Percentiles rank a stretch among this genome's conserved stretches.
Conservation (phyloP, 441 rosid species). For the Pelargonium australe region DNA sequence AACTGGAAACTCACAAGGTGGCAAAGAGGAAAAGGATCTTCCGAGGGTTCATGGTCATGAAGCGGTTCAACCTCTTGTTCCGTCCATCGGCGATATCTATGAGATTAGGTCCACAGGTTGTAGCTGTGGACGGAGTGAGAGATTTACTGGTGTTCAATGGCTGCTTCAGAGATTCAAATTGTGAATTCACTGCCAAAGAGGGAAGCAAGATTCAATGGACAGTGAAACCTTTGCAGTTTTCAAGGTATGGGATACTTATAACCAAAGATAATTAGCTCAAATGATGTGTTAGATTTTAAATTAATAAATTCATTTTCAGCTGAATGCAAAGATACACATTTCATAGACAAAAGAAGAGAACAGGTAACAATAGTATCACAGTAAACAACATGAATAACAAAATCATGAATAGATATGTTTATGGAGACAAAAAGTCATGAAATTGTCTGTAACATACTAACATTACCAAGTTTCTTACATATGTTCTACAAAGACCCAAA, state of each 20-base stretch:
- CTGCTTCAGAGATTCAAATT: slow-evolving; percentile 5
- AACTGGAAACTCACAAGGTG: not conserved
- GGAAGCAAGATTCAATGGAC: not conserved
- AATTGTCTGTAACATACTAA: not conserved
- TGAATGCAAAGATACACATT: too few species aligned
- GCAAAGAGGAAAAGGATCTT: slow-evolving; percentile 6
- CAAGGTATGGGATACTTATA: not conserved
- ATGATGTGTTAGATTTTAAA: not conserved
- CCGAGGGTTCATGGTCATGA: slow-evolving; percentile 4
- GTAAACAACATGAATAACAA: too few species aligned
- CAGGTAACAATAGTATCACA: too few species aligned
- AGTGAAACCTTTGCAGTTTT: not conserved
- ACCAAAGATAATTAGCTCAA: not conserved
- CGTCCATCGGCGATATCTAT: slow-evolving; percentile 4
- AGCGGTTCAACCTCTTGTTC: slow-evolving; percentile 1
- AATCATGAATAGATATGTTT: not conserved
- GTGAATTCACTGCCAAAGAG: not conserved
- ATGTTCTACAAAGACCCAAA: not conserved
- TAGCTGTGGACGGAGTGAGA: slow-evolving; percentile 4
- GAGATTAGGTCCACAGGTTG: not conserved
- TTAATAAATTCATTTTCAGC: too few species aligned
- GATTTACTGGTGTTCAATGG: slow-evolving; percentile 3
- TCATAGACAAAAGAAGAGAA: too few species aligned
- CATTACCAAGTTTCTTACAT: not conserved
- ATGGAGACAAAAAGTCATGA: not conserved